These are phyloP conservation scores for Goffeauzyma gilvescens DNA, from an alignment of 768 basidiomycete genomes.

Conservation along the genomic window DNA sequence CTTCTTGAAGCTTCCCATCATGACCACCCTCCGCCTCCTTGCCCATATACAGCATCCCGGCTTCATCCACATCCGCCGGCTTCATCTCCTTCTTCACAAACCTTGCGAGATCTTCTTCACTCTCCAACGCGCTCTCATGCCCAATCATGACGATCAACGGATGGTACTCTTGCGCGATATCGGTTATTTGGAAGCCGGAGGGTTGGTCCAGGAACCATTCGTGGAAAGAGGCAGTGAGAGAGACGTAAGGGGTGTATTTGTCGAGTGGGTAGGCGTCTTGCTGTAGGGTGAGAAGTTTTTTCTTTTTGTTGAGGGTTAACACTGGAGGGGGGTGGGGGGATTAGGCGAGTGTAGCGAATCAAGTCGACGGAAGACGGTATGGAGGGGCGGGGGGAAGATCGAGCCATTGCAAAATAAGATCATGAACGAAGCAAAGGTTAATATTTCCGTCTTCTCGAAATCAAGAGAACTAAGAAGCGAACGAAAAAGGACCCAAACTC, in stretches of 20 bases:
- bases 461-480: too few species aligned
- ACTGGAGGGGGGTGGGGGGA: too few species aligned
- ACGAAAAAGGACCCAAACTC: too few species aligned
- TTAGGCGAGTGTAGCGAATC: too few species aligned
- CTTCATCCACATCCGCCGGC: conserved; percentile 2
- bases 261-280: not conserved
- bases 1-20: not conserved
- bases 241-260: not conserved
- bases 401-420: too few species aligned
- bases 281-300: not conserved
- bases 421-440: too few species aligned
- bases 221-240: not conserved
- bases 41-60: not conserved
- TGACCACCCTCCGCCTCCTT: not conserved
- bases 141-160: conserved; percentile 10
- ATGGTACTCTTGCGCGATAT: conserved; percentile 3
- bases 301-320: not conserved
- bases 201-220: not conserved
- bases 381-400: too few species aligned
- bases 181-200: not conserved
- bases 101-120: conserved; percentile 2
- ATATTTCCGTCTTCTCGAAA: too few species aligned
- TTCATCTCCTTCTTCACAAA: not conserved
- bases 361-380: too few species aligned
- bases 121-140: not conserved